Conservation (phyloP, 768 basidiomycete genomes). For the Tulasnella sp. region DNA sequence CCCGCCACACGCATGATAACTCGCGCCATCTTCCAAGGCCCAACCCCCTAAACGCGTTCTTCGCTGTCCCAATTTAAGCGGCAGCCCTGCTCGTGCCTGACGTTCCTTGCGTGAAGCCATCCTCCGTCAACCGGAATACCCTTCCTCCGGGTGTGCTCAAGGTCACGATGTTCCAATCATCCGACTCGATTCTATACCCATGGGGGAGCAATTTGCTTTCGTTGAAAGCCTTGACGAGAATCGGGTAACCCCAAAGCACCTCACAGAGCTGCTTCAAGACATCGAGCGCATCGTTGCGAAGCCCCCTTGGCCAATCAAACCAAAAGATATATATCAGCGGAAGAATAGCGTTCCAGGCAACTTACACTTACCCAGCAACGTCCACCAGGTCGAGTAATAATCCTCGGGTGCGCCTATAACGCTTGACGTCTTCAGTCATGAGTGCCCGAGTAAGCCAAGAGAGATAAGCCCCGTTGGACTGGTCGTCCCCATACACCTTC, state of each 20-base stretch:
- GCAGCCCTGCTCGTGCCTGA: neutral
- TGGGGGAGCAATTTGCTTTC: neutral
- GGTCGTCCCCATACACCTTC: neutral
- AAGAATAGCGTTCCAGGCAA: neutral
- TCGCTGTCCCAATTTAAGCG: neutral
- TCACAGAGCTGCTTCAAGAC: neutral
- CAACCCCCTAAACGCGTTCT: neutral
- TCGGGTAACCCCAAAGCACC: neutral
- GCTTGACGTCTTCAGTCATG: neutral
- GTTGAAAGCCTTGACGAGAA: neutral
- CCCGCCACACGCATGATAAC: neutral
- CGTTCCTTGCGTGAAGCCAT: neutral
- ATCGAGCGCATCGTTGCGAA: neutral
- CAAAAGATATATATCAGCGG: neutral
- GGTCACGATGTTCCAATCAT: neutral
- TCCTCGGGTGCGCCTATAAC: neutral
- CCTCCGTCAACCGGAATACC: neutral
- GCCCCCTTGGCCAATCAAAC: neutral
- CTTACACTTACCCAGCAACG: neutral
- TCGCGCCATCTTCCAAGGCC: neutral
- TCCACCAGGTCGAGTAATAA: neutral
- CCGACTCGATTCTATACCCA: neutral
- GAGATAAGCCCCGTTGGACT: neutral
- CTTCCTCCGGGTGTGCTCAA: neutral
- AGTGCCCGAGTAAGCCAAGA: neutral